Base-by-base conservation (phyloP, 257 asterid genomes). In the Rubia yunnanensis region DNA sequence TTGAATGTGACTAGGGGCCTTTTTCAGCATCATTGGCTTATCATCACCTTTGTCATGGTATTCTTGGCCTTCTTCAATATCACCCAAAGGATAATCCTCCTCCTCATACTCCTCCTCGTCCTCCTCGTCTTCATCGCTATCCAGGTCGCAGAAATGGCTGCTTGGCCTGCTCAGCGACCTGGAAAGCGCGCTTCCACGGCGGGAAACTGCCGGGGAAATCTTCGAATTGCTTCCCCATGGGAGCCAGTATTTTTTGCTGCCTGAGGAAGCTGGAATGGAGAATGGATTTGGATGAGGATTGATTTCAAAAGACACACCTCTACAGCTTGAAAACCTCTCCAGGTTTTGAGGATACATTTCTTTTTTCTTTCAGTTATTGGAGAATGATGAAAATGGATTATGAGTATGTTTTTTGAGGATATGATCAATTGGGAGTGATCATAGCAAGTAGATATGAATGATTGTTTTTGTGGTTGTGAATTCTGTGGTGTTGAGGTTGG, bases 301-400 rank as follows among this genome's bases (percentile, higher is more conserved):
- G 60, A 88, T 85, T 68, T 88, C 95, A 9, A 85, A 88, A 35
- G 95, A 81, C 56, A 88, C 95, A 0, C 95, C 94, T 72, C 95
- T 67, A 69, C 95, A 85, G 71, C 95, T 88, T 5, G 85, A 72
- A 66, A 83, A 88, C 70, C 88, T 79, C 63, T 39, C 80, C 1
- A 9, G 65, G 77, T 22, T 75, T 11, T 75, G 78, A 14, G 7
- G 44, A 7, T 34, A 81, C 88, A 83, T 88, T 50, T 50, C 0
- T 10, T 39, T 39, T 14, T 3, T 2, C 52, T 44, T 44, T 44
- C n/a, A 17, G 52, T 4, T 44, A 5, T 1, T 11, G 14, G 13
- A 0, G 46, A 38, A 38, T 36, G 10, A 36, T 10, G 44, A 18
- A 32, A 44, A 30, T 44, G 39, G 22, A 7, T 8, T 60, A 60